phyloP scores from a whole-genome alignment of 768 basidiomycete species.

The Lactarius pseudohatsudake region DNA sequence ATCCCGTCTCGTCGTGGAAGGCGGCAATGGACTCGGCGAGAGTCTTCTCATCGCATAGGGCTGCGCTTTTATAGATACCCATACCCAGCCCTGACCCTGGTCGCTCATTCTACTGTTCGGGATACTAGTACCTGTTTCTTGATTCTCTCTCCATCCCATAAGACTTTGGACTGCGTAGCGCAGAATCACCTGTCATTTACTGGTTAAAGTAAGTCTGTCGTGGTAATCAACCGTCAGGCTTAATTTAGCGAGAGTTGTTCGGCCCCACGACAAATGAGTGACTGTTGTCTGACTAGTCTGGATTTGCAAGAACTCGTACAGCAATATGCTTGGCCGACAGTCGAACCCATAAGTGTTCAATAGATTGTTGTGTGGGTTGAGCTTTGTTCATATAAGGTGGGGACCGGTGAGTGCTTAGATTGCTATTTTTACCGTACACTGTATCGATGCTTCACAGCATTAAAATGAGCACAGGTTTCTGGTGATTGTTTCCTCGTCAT shows the following conservation, averaged over 20 bases:
- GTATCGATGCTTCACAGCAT: too few relatives aligned
- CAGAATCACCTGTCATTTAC: constrained; percentile 7
- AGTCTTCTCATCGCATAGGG: constrained; percentile 1
- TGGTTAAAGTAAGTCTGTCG: not conserved
- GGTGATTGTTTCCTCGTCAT: not conserved
- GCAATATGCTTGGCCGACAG: too few relatives aligned
- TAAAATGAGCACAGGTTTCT: not conserved
- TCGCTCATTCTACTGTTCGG: constrained; percentile 8
- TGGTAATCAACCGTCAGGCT: not conserved
- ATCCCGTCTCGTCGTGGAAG: not conserved
- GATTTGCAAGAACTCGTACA: too few relatives aligned
- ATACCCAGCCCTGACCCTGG: constrained; percentile 14
- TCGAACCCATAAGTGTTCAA: too few relatives aligned
- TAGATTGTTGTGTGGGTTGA: too few relatives aligned
- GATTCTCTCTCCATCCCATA: not conserved
- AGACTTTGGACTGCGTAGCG: constrained; percentile 5
- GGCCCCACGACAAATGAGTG: not conserved
- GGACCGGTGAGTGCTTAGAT: not conserved
- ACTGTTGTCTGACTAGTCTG: too few relatives aligned
- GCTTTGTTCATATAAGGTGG: too few relatives aligned
- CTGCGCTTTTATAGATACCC: constrained; percentile 24
- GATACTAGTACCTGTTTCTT: constrained; percentile 15
- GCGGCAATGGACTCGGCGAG: constrained; percentile 5
- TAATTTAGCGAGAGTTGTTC: not conserved
- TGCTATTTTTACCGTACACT: not conserved